Conservation (phyloP, 2,329 filamentous ascomycete species). For the Ophiocordyceps camponoti-saundersi region DNA sequence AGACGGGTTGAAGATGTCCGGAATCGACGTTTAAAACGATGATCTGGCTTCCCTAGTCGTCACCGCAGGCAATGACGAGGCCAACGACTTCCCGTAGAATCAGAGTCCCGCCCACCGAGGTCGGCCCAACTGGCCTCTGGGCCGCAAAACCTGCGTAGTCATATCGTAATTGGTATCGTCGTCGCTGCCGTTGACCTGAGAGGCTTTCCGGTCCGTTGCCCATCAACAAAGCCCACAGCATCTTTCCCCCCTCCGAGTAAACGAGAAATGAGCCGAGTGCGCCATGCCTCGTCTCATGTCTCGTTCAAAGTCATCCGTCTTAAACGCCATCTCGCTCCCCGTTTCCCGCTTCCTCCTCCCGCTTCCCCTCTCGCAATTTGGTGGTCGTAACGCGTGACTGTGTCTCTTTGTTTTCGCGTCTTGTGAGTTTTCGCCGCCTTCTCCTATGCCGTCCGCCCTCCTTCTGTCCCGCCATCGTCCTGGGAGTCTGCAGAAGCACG, state of each 20-base stretch:
- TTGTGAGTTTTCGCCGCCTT: constrained; percentile 9
- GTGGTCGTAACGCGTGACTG: not conserved
- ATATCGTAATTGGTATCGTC: constrained; percentile 20
- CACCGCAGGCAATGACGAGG: not conserved
- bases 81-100: not conserved
- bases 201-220: constrained; percentile 8
- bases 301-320: not conserved
- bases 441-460: too few species aligned
- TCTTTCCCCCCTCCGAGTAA: constrained; percentile 3
- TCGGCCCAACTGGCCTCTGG: constrained; percentile 1
- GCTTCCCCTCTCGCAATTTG: not conserved
- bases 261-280: constrained; percentile 4
- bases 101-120: not conserved
- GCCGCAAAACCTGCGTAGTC: constrained; percentile 12
- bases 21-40: not conserved
- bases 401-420: constrained; percentile 6
- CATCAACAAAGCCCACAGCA: constrained; percentile 10
- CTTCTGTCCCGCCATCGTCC: not conserved
- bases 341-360: too few species aligned
- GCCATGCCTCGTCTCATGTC: constrained; percentile 2
- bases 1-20: too few species aligned
- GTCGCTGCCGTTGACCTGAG: constrained; percentile 8
- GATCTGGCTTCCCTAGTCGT: not conserved
- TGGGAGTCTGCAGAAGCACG: constrained; percentile 3
- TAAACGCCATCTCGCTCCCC: not conserved